A percentile compares a stretch with the other conserved stretches of the same genome.
phyloP scores from a whole-genome alignment of 139 green algal genomes.

The Auxenochlorella pyrenoidosa region DNA sequence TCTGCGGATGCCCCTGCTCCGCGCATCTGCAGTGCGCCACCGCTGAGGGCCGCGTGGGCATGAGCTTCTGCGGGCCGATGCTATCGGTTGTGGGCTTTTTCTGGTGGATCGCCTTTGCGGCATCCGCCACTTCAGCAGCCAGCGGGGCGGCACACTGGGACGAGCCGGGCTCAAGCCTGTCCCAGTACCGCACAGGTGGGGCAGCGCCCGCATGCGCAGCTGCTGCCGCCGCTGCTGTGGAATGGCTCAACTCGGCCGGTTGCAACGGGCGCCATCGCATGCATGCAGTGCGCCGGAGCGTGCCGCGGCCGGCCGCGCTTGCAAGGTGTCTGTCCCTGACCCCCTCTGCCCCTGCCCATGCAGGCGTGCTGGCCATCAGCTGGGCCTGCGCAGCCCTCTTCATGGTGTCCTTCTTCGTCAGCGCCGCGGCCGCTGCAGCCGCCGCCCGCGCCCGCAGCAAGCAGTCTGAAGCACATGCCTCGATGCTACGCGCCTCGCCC shows the following conservation, averaged over 20 bases:
- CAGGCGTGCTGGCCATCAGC: slow-evolving; percentile 23
- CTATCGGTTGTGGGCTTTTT: slow-evolving; percentile 8
- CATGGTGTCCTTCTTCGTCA: slow-evolving; percentile 12
- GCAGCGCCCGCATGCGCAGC: neutral
- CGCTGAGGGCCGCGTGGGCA: neutral
- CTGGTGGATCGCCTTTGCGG: slow-evolving; percentile 11
- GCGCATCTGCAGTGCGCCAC: neutral
- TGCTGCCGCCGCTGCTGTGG: neutral
- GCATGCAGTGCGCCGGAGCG: neutral
- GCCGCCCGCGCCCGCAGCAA: slow-evolving; percentile 1
- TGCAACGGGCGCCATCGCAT: neutral
- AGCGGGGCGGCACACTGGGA: neutral
- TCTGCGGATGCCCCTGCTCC: neutral
- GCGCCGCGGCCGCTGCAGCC: neutral
- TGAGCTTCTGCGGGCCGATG: slow-evolving; percentile 10
- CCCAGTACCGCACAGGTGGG: slow-evolving; percentile 1
- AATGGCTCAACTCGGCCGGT: neutral
- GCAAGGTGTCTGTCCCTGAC: no score
- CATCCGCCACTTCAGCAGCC: neutral
- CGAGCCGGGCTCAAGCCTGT: neutral
- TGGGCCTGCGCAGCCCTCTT: neutral
- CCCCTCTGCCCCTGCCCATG: neutral
- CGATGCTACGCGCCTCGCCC: neutral
- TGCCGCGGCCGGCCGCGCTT: neutral
- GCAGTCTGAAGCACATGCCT: neutral